Conservation (phyloP, 2,329 filamentous ascomycete genomes). For the Botrytis sinoallii region DNA sequence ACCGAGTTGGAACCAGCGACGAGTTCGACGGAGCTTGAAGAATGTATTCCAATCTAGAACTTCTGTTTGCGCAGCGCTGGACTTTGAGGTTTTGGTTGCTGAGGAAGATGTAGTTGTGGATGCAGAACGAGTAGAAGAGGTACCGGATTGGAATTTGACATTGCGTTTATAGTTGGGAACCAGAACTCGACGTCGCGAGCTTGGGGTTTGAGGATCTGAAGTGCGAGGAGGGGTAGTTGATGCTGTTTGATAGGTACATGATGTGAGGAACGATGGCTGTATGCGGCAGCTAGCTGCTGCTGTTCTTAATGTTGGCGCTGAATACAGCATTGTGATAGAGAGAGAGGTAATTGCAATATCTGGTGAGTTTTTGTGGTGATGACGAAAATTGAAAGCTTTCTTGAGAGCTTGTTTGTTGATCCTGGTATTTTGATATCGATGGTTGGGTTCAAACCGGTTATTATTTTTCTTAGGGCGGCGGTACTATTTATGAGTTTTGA, state of each 20-base stretch:
- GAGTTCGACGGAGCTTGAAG: slow-evolving; percentile 83
- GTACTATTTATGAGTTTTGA: neutral
- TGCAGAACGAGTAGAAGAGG: slow-evolving; percentile 21
- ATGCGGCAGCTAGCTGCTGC: slow-evolving; percentile 36
- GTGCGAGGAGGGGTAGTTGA: slow-evolving; percentile 27
- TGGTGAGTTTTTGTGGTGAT: slow-evolving; percentile 12
- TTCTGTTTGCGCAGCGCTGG: slow-evolving; percentile 17
- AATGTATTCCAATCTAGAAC: slow-evolving; percentile 82
- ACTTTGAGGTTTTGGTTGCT: slow-evolving; percentile 16
- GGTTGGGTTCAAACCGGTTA: neutral
- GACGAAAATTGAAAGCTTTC: slow-evolving; percentile 9
- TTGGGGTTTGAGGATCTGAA: slow-evolving; percentile 5
- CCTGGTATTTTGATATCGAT: slow-evolving; percentile 5
- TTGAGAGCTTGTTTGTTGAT: slow-evolving; percentile 6
- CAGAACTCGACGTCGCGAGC: slow-evolving; percentile 29
- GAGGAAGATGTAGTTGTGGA: slow-evolving; percentile 26
- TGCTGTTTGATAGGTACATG: slow-evolving; percentile 30
- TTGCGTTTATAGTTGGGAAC: slow-evolving; percentile 33
- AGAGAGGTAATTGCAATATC: neutral
- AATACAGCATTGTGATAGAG: slow-evolving; percentile 33
- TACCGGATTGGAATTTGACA: slow-evolving; percentile 29
- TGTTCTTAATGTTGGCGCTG: slow-evolving; percentile 34
- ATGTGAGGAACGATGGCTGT: slow-evolving; percentile 33
- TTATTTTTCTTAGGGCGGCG: slow-evolving; percentile 5
- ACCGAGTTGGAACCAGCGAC: slow-evolving; percentile 76